Conservation (phyloP, 73 alveolate species). For the Diophrys sp. region DNA sequence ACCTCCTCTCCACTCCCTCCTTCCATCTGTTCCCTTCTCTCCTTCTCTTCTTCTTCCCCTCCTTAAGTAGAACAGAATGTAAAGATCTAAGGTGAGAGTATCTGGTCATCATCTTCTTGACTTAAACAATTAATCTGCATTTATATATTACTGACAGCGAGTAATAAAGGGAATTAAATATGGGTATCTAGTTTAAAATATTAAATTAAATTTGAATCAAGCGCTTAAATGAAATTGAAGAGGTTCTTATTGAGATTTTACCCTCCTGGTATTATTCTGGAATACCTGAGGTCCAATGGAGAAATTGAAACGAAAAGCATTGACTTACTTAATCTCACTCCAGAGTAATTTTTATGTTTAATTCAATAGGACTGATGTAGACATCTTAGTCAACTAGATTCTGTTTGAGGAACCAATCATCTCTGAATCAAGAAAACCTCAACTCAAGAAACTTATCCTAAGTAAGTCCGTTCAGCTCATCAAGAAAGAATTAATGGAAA, state of each 20-base stretch:
- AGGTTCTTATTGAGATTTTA: constrained; percentile 91
- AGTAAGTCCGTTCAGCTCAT: no score
- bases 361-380: constrained; percentile 95
- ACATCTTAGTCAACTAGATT: constrained; percentile 86
- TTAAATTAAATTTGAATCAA: no score
- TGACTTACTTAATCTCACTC: constrained; percentile 89
- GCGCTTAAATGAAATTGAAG: constrained; percentile 96
- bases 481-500: constrained; percentile 85
- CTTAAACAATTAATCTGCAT: no score
- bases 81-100: no score
- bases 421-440: constrained; percentile 78
- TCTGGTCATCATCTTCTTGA: no score
- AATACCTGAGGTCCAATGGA: constrained; percentile 87
- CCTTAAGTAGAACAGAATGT: no score
- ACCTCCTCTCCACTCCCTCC: no score
- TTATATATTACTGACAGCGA: no score
- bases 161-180: no score
- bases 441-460: constrained; percentile 72
- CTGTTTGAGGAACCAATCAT: constrained; percentile 95
- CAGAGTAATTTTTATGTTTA: constrained; percentile 39
- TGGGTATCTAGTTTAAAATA: no score
- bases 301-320: constrained; percentile 89
- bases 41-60: no score
- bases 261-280: constrained; percentile 98
- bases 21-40: no score